Conservation (phyloP, 768 basidiomycete species). For the Suillus bovinus region DNA sequence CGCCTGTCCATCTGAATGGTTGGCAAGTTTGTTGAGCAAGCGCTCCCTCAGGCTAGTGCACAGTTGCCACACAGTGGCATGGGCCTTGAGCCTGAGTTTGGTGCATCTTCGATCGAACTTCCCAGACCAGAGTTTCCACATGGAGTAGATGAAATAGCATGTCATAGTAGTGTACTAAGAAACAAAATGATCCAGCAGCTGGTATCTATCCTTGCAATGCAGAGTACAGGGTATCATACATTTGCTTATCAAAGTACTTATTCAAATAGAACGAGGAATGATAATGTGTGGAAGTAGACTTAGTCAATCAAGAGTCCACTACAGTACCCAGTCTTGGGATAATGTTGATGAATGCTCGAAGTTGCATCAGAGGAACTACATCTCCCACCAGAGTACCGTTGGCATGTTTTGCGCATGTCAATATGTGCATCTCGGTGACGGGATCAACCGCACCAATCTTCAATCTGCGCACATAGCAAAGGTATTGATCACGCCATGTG, state of each 20-base stretch:
- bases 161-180: background rate
- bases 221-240: slow-evolving; percentile 14
- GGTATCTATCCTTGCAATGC: background rate
- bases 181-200: background rate
- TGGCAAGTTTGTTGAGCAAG: background rate
- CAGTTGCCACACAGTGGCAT: background rate
- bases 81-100: no score
- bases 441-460: no score
- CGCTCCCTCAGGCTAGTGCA: background rate
- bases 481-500: no score
- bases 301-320: slow-evolving; percentile 15
- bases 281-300: slow-evolving; percentile 23
- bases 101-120: no score
- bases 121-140: no score
- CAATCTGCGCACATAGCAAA: no score
- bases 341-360: slow-evolving; percentile 14
- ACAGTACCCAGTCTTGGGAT: no score
- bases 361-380: slow-evolving; percentile 26
- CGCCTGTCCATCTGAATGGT: background rate
- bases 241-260: slow-evolving; percentile 36
- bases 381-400: slow-evolving; percentile 18
- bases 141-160: no score
- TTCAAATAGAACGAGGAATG: slow-evolving; percentile 30
- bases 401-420: no score
- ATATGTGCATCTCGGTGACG: no score